Evolutionary conservation across 1,139 yeast genomes (phyloP), one percentile per base, ranked within the genome.

Genomic region (Candida gigantensis): DNA sequence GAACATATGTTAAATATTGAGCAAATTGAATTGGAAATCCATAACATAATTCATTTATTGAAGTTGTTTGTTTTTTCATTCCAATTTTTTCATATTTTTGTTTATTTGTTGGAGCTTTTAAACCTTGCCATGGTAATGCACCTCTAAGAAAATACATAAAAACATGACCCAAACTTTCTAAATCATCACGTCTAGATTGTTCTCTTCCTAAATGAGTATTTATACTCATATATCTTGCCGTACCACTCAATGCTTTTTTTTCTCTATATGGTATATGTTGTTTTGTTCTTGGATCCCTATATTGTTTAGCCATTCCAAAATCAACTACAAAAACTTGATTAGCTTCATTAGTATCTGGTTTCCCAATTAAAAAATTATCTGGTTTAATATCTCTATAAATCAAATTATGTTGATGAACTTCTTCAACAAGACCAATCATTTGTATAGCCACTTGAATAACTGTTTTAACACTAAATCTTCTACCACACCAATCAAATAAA

Each of bases 21-120:
- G 89, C 88, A 65, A 84, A 84, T 53, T 84, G 92, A 24, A 78
- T 73, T 19, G 94, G 94, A 41, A 77, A 69, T 3, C 86, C 88
- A 49, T 72, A 65, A 47, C 89, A 81, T 40, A 84, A 65, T 50
- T 83, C 90, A 49, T 72, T 72, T 30, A 83, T 78, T 26, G 83
- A 77, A 0, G 94, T 84, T 2, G 81, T 68, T 57, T 84, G 80
- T 53, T 84, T 84, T 62, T 83, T 84, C 53, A 82, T 80, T 30
- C 94, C 94, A 52, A 84, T 84, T 54, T 83, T 84, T 57, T 84
- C 94, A 58, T 84, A 84, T 58, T 84, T 84, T 45, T 81, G 84
- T 58, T 84, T 84, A 60, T 84, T 84, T 8, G 88, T 83, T 34
- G 90, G 90, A 1, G 92, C 92, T 56, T 83, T 79, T 43, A 68